Conservation (phyloP, 1,284 basidiomycete genomes). For the Naganishia liquefaciens region DNA sequence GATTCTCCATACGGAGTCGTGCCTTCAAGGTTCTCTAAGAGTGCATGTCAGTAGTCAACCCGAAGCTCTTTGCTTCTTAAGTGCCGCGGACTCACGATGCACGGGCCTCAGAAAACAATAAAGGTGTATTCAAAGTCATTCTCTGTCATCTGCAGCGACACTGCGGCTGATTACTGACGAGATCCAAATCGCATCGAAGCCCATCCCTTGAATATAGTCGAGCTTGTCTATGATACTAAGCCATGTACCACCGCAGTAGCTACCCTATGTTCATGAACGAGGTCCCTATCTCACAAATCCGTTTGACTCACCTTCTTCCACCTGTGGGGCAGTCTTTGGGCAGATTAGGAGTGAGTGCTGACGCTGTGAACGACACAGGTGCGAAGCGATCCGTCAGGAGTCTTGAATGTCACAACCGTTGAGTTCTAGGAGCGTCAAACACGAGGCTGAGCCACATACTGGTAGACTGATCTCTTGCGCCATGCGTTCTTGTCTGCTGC, state of each 20-base stretch:
- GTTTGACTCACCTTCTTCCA: conserved; percentile 32
- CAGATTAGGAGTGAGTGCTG: conserved; percentile 52
- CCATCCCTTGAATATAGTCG: conserved; percentile 74
- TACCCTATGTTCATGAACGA: background rate
- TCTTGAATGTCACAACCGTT: conserved; percentile 48
- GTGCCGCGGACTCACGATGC: background rate
- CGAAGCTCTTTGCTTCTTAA: too few species aligned
- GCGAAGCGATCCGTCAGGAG: conserved; percentile 76
- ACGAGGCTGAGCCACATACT: conserved; percentile 42
- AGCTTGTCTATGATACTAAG: conserved; percentile 69
- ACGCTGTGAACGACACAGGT: conserved; percentile 59
- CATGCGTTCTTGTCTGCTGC: conserved; percentile 35
- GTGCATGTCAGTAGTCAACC: background rate
- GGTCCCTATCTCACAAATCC: background rate
- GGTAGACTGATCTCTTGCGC: conserved; percentile 39
- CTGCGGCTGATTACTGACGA: conserved; percentile 31
- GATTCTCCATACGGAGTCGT: conserved; percentile 67
- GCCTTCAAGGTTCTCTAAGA: conserved; percentile 61
- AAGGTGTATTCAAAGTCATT: background rate
- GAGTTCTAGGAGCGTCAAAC: background rate
- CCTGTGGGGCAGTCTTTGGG: conserved; percentile 57
- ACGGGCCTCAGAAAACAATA: background rate
- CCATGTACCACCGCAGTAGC: conserved; percentile 64
- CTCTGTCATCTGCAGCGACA: background rate
- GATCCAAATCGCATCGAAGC: conserved; percentile 45